Evolutionary conservation across 768 basidiomycete species (phyloP).

Genomic region (Tulasnella sp.): DNA sequence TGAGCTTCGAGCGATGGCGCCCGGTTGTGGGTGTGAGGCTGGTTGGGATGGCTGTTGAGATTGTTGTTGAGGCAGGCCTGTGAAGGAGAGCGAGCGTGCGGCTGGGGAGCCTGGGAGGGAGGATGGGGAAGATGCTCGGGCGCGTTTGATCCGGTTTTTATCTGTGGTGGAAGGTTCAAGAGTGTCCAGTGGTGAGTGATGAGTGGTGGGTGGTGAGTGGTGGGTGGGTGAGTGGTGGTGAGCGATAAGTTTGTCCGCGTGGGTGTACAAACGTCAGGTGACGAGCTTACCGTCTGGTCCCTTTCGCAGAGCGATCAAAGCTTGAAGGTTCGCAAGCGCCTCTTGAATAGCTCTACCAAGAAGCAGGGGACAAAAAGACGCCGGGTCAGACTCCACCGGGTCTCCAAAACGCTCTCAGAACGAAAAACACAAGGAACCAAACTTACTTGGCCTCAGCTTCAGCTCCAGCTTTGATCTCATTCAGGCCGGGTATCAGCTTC

Average conservation of each 20-base stretch:
- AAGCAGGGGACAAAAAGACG: constrained; percentile 3
- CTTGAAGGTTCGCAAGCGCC: constrained; percentile 61
- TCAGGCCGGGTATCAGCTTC: constrained; percentile 57
- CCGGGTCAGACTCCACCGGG: constrained; percentile 11
- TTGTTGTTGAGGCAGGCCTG: constrained; percentile 12
- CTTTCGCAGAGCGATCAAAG: constrained; percentile 68
- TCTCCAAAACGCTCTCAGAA: too few species aligned
- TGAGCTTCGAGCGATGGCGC: too few species aligned
- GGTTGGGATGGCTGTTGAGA: neutral
- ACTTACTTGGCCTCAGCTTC: constrained; percentile 63
- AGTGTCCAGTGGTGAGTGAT: too few species aligned
- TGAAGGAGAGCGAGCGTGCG: constrained; percentile 18
- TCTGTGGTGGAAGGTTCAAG: constrained; percentile 39
- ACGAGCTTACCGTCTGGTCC: constrained; percentile 67
- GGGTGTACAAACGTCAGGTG: constrained; percentile 38
- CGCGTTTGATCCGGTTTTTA: constrained; percentile 68
- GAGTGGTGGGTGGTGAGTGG: too few species aligned
- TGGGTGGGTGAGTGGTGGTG: too few species aligned
- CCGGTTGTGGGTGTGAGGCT: neutral
- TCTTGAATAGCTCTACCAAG: constrained; percentile 62
- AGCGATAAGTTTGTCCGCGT: too few species aligned
- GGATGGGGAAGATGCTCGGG: constrained; percentile 63
- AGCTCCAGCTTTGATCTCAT: constrained; percentile 55
- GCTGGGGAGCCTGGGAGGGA: constrained; percentile 49
- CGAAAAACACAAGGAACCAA: too few species aligned